Evolutionary conservation across 2,329 filamentous ascomycete species (phyloP).

Genomic region (Myriosclerotinia duriaeana): DNA sequence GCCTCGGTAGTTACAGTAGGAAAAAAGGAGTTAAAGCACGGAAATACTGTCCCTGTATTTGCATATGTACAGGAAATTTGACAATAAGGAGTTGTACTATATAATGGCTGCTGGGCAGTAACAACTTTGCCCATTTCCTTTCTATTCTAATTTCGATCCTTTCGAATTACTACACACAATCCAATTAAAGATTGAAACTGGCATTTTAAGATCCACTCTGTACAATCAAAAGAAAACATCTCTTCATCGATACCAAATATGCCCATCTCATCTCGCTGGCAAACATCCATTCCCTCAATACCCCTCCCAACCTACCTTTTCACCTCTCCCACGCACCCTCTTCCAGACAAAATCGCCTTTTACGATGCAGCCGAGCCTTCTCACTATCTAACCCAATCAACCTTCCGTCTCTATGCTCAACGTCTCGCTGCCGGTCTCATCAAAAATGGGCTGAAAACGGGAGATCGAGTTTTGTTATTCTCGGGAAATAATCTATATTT

Average conservation of each 20-base stretch:
- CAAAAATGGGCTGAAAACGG: conserved; percentile 58
- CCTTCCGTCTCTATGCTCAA: conserved; percentile 69
- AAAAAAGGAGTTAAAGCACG: too few species aligned
- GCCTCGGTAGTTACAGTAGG: too few species aligned
- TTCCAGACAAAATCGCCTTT: conserved; percentile 50
- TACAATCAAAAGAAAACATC: neutral
- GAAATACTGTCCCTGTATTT: too few species aligned
- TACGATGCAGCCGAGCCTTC: conserved; percentile 67
- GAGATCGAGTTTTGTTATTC: conserved; percentile 55
- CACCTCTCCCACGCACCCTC: conserved; percentile 47
- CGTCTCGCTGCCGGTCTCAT: conserved; percentile 68
- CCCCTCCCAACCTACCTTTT: conserved; percentile 59
- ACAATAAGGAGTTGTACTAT: too few species aligned
- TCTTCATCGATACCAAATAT: conserved; percentile 23
- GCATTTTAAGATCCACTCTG: neutral
- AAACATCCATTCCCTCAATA: conserved; percentile 37
- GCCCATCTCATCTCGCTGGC: conserved; percentile 36
- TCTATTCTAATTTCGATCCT: too few species aligned
- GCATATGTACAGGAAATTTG: too few species aligned
- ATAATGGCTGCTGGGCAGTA: too few species aligned
- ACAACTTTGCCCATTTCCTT: too few species aligned
- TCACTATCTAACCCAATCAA: conserved; percentile 61
- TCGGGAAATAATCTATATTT: conserved; percentile 57
- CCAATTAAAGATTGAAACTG: neutral
- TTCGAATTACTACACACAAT: neutral